phyloP scores from a whole-genome alignment of 2,329 filamentous ascomycete genomes.

The Talaromyces amestolkiae region DNA sequence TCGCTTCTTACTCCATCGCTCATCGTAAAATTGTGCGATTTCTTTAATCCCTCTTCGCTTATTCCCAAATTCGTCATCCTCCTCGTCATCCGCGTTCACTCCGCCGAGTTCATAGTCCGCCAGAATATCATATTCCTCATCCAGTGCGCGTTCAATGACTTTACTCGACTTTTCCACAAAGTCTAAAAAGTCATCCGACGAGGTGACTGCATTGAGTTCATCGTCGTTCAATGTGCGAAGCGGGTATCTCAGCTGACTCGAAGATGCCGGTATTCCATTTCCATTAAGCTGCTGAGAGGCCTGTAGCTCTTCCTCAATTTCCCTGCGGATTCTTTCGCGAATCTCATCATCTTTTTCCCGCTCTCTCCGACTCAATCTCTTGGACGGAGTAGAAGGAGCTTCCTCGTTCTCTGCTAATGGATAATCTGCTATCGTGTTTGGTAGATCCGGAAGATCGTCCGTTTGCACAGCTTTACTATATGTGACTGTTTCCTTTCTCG shows the following conservation, averaged over 20 bases:
- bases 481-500: slow-evolving; percentile 73
- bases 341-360: slow-evolving; percentile 86
- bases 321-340: slow-evolving; percentile 74
- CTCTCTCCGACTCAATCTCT: slow-evolving; percentile 74
- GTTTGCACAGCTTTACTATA: slow-evolving; percentile 98
- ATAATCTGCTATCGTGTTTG: slow-evolving; percentile 53
- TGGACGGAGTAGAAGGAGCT: slow-evolving; percentile 58
- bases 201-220: slow-evolving; percentile 84
- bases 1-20: slow-evolving; percentile 93
- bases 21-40: slow-evolving; percentile 88
- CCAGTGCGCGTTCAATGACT: slow-evolving; percentile 90
- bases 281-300: slow-evolving; percentile 54
- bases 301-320: slow-evolving; percentile 89
- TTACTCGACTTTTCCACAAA: slow-evolving; percentile 96
- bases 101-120: slow-evolving; percentile 88
- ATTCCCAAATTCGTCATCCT: slow-evolving; percentile 63
- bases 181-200: slow-evolving; percentile 88
- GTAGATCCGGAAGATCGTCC: slow-evolving; percentile 62
- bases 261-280: slow-evolving; percentile 38
- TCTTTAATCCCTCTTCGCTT: slow-evolving; percentile 62
- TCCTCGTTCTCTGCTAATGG: slow-evolving; percentile 58
- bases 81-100: slow-evolving; percentile 68
- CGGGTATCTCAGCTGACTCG: slow-evolving; percentile 62
- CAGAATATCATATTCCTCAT: slow-evolving; percentile 93
- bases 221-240: slow-evolving; percentile 76